Percentiles rank a stretch among this genome's conserved stretches.
Evolutionary conservation across 345 rosid genomes (phyloP).

Genomic region (Eucalyptus lansdowneana): DNA sequence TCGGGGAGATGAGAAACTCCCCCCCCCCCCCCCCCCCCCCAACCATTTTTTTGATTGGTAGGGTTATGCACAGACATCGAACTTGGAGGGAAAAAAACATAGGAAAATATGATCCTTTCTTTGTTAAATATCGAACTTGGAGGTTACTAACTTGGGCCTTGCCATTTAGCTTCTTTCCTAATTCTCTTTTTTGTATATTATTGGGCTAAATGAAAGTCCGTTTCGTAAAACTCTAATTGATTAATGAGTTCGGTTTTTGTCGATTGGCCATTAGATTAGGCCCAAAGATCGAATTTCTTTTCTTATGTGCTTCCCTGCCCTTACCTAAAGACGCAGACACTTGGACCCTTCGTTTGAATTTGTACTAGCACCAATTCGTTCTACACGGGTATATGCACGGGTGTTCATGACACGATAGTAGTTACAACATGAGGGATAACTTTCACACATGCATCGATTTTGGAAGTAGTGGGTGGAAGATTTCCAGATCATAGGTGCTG

Average conservation of each 20-base stretch:
- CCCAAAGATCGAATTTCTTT: not conserved
- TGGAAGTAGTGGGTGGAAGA: not conserved
- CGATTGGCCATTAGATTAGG: not conserved
- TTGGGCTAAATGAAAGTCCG: not conserved
- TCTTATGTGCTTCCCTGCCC: not conserved
- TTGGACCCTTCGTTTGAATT: not conserved
- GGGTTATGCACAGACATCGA: not conserved
- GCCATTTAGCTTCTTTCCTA: not conserved
- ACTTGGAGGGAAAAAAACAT: no score
- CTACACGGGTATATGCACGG: not conserved
- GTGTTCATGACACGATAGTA: not conserved
- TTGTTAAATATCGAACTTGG: not conserved
- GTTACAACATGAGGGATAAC: not conserved
- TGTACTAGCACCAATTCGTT: not conserved
- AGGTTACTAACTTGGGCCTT: not conserved
- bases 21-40: not conserved
- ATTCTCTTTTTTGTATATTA: not conserved
- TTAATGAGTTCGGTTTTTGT: not conserved
- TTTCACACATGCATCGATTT: not conserved
- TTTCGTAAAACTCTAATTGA: not conserved
- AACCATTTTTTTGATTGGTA: not conserved
- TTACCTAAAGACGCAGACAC: not conserved
- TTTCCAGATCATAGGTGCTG: not conserved
- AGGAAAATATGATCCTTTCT: not conserved
- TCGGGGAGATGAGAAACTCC: not conserved